Evolutionary conservation across 176 grass and related monocot genomes (phyloP).

Genomic region (Dactylis glomerata): DNA sequence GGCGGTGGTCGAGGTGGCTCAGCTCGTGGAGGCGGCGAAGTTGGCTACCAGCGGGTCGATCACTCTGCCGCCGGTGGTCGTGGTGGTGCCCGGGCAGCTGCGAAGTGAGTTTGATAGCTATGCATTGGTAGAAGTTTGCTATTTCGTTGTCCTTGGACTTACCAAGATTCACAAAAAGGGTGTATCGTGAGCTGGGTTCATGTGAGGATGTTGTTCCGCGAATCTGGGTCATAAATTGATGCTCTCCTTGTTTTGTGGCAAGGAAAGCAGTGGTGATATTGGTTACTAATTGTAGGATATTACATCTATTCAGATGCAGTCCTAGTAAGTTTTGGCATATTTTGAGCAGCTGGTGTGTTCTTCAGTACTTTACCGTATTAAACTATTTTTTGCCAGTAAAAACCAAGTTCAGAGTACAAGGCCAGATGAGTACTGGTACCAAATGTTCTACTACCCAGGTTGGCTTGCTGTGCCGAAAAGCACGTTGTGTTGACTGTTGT

Average conservation of each 20-base stretch:
- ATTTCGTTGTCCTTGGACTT: constrained; percentile 21
- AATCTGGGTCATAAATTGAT: constrained; percentile 46
- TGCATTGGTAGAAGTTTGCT: constrained; percentile 15
- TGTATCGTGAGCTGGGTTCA: constrained; percentile 20
- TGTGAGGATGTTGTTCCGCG: constrained; percentile 43
- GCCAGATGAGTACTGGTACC: background rate
- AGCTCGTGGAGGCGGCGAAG: constrained; percentile 44
- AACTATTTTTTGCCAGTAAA: background rate
- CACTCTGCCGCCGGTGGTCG: constrained; percentile 39
- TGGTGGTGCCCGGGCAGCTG: constrained; percentile 40
- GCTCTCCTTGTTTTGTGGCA: constrained; percentile 55
- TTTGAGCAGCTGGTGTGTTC: background rate
- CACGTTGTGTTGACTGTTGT: too few species aligned
- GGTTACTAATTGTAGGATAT: constrained; percentile 67
- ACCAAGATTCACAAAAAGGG: constrained; percentile 14
- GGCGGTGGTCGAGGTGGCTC: constrained; percentile 56
- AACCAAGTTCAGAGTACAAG: too few species aligned
- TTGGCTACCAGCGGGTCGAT: constrained; percentile 77
- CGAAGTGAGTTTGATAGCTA: constrained; percentile 37
- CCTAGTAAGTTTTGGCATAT: constrained; percentile 30
- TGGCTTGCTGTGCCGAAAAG: too few species aligned
- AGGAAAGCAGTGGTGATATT: constrained; percentile 40
- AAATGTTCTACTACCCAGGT: background rate
- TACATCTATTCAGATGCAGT: constrained; percentile 41
- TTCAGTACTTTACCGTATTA: background rate